These are phyloP conservation scores for Starmerella powellii DNA, from an alignment of 805 yeast genomes.

Conservation along the genomic window DNA sequence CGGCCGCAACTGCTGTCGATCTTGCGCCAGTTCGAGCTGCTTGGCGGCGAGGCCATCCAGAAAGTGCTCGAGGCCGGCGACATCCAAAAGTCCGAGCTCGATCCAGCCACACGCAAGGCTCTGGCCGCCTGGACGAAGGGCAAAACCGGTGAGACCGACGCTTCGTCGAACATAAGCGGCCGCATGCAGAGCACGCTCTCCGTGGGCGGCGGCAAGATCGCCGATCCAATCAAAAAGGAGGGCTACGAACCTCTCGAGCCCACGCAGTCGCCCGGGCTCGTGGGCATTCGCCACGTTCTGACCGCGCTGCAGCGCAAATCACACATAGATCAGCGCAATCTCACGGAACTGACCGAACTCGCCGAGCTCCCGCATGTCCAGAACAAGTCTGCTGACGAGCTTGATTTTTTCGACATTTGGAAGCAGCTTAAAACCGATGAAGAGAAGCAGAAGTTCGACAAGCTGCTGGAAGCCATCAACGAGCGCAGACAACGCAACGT, in stretches of 20 bases:
- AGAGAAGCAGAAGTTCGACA: slow-evolving; percentile 42
- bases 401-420: slow-evolving; percentile 60
- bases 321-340: slow-evolving; percentile 17
- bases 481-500: slow-evolving; percentile 61
- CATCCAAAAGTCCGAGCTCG: slow-evolving; percentile 4
- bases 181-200: slow-evolving; percentile 3
- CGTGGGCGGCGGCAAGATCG: slow-evolving; percentile 8
- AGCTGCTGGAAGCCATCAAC: slow-evolving; percentile 56
- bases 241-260: slow-evolving; percentile 43
- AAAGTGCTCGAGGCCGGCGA: slow-evolving; percentile 27
- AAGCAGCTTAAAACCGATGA: slow-evolving; percentile 37
- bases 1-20: slow-evolving; percentile 22
- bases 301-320: slow-evolving; percentile 20
- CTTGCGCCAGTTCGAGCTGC: slow-evolving; percentile 40
- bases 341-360: slow-evolving; percentile 20
- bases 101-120: slow-evolving; percentile 4
- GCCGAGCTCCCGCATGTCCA: slow-evolving; percentile 28
- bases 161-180: slow-evolving; percentile 5
- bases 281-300: slow-evolving; percentile 64
- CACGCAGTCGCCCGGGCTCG: slow-evolving; percentile 67
- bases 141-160: not conserved
- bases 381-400: slow-evolving; percentile 29
- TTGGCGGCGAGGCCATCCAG: slow-evolving; percentile 38
- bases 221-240: slow-evolving; percentile 38
- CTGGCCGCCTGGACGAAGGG: not conserved